A percentile compares a stretch with the other conserved stretches of the same genome.
phyloP scores from a whole-genome alignment of 2,329 filamentous ascomycete species.

The Aspergillus clavatus region DNA sequence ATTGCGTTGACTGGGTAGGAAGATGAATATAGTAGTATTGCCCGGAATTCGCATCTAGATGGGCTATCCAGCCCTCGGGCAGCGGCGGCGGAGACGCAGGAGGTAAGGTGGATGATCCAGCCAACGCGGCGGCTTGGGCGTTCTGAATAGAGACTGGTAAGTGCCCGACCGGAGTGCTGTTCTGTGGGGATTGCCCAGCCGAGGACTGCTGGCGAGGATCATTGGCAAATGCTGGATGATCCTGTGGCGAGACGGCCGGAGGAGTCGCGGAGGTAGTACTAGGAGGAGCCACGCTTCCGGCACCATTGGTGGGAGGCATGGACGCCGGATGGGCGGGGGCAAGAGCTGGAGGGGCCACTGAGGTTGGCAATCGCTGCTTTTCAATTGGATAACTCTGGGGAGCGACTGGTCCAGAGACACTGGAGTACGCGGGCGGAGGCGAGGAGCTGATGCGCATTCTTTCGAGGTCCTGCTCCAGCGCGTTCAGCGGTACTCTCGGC shows the following conservation, averaged over 20 bases:
- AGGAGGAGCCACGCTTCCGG: background rate
- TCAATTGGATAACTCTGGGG: constrained; percentile 67
- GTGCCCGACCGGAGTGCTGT: constrained; percentile 26
- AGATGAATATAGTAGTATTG: constrained; percentile 99
- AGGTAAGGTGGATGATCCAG: constrained; percentile 46
- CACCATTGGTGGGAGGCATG: constrained; percentile 17
- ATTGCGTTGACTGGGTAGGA: constrained; percentile 90
- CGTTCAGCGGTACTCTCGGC: constrained; percentile 54
- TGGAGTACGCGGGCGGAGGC: constrained; percentile 93
- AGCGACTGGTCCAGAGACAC: constrained; percentile 52
- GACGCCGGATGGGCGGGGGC: constrained; percentile 24
- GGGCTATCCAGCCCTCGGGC: constrained; percentile 97
- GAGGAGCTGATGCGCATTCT: constrained; percentile 75
- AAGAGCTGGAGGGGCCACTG: constrained; percentile 11
- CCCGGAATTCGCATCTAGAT: constrained; percentile 89
- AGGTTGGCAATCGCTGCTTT: constrained; percentile 56
- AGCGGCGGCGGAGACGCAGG: constrained; percentile 85
- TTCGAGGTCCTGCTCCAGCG: constrained; percentile 82
- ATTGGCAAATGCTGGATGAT: constrained; percentile 88
- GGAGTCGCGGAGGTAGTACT: constrained; percentile 17
- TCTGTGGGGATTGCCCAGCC: constrained; percentile 37
- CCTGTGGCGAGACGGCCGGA: constrained; percentile 40
- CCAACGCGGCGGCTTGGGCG: constrained; percentile 26
- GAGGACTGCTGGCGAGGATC: constrained; percentile 55
- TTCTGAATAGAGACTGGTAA: constrained; percentile 15